Conservation (phyloP, 257 asterid species). For the Solanum sitiens region DNA sequence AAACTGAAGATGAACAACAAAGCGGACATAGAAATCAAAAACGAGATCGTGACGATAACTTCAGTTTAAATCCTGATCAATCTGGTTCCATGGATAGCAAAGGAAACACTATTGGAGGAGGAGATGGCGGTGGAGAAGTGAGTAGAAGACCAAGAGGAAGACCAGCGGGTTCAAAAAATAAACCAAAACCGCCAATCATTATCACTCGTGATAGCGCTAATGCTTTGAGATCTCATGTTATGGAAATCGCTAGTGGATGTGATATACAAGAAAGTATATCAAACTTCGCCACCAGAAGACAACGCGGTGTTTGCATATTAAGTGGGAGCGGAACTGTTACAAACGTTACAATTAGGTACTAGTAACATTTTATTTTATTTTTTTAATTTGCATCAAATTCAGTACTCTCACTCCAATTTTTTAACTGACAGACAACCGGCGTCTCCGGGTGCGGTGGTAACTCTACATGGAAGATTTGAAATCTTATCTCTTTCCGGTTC, state of each 20-base stretch:
- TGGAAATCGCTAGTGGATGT: constrained; percentile 69
- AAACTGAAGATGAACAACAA: constrained; percentile 44
- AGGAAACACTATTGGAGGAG: constrained; percentile 2
- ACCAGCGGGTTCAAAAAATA: constrained; percentile 83
- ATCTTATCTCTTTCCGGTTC: constrained; percentile 83
- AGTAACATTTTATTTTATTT: background rate
- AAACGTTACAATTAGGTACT: constrained; percentile 31
- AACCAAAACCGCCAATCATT: constrained; percentile 87
- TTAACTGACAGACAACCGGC: constrained; percentile 53
- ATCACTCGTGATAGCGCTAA: constrained; percentile 90
- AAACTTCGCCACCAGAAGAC: constrained; percentile 64
- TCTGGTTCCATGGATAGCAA: background rate
- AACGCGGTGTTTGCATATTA: constrained; percentile 75
- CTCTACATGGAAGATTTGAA: constrained; percentile 76
- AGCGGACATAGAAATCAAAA: constrained; percentile 24
- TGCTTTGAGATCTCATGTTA: constrained; percentile 78
- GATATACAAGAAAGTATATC: constrained; percentile 76
- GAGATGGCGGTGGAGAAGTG: constrained; percentile 18
- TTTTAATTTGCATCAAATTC: background rate
- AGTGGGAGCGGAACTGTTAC: constrained; percentile 79
- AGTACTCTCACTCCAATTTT: background rate
- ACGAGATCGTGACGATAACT: constrained; percentile 39
- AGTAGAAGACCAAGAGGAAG: constrained; percentile 71
- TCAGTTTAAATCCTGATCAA: constrained; percentile 2
- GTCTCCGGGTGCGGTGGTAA: constrained; percentile 67